phyloP scores from a whole-genome alignment of 805 yeast genomes.

The Blastobotrys peoriensis region DNA sequence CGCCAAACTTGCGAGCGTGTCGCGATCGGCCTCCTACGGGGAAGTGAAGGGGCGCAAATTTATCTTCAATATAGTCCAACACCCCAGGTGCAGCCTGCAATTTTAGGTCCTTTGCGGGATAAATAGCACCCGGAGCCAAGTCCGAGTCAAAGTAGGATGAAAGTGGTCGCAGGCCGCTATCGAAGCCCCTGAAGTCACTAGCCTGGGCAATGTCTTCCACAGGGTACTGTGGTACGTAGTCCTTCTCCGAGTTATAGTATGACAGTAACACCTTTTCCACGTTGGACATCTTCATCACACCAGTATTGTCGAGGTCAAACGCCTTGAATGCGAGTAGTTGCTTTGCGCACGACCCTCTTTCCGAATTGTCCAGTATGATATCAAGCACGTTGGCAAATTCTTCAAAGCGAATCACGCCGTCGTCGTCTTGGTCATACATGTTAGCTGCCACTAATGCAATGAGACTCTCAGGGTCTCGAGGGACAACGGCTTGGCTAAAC shows the following conservation, averaged over 20 bases:
- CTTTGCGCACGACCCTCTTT: not conserved
- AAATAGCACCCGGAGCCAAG: not conserved
- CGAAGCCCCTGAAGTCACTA: not conserved
- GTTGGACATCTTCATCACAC: not conserved
- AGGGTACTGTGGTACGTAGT: not conserved
- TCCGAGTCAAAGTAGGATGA: constrained; percentile 2
- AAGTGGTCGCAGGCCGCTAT: not conserved
- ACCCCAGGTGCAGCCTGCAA: not conserved
- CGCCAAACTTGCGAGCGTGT: constrained; percentile 1
- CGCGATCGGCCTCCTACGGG: not conserved
- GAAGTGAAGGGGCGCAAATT: not conserved
- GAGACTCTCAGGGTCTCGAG: not conserved
- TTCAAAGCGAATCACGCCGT: constrained; percentile 21
- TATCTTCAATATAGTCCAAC: not conserved
- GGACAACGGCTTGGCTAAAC: constrained; percentile 1
- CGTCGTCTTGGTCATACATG: constrained; percentile 18
- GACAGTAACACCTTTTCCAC: constrained; percentile 1
- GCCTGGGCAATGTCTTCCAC: not conserved
- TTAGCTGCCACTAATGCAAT: constrained; percentile 1
- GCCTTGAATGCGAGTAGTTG: constrained; percentile 1
- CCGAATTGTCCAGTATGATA: not conserved
- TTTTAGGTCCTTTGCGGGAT: not conserved
- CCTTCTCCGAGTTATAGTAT: constrained; percentile 1
- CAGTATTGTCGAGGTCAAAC: constrained; percentile 6
- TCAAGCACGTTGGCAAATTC: constrained; percentile 13